Evolutionary conservation across 2,329 filamentous ascomycete species (phyloP).

Genomic region (Sporothrix brunneoviolacea): DNA sequence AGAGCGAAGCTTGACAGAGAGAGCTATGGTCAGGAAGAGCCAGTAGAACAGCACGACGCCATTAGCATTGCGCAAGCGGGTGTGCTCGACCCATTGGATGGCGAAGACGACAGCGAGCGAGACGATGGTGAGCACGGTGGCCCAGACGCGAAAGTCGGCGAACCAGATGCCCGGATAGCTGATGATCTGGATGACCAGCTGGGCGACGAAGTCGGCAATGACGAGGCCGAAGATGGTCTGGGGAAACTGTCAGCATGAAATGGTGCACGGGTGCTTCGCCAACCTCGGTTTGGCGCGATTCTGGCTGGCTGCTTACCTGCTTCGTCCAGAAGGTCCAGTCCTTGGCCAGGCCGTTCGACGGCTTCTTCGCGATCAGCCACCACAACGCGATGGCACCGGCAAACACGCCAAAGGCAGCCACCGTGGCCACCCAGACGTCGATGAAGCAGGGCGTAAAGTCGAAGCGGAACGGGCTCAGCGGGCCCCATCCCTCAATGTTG

Average conservation of each 20-base stretch:
- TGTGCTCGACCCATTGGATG: constrained; percentile 82
- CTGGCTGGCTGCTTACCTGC: too few species aligned
- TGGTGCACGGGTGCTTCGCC: too few species aligned
- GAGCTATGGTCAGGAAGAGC: constrained; percentile 74
- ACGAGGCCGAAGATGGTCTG: constrained; percentile 62
- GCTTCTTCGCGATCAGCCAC: constrained; percentile 67
- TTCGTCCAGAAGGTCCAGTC: constrained; percentile 93
- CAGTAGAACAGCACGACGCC: constrained; percentile 88
- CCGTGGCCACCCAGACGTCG: constrained; percentile 76
- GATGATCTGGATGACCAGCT: constrained; percentile 70
- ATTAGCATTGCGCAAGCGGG: constrained; percentile 75
- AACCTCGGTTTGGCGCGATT: too few species aligned
- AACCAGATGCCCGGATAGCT: constrained; percentile 64
- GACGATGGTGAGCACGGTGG: constrained; percentile 62
- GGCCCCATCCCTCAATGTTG: constrained; percentile 92
- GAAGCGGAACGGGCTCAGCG: constrained; percentile 76
- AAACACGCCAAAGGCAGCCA: constrained; percentile 73
- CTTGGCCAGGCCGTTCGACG: constrained; percentile 61
- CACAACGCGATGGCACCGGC: constrained; percentile 71
- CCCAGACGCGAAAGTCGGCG: constrained; percentile 81
- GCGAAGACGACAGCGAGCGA: constrained; percentile 69
- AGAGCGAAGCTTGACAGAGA: constrained; percentile 77
- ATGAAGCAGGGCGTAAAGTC: constrained; percentile 98
- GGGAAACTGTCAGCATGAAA: too few species aligned
- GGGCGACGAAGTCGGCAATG: constrained; percentile 60